A percentile compares a stretch with the other conserved stretches of the same genome.
Evolutionary conservation across 352 stramenopile species (phyloP).

Genomic region (Pythium apleroticum): DNA sequence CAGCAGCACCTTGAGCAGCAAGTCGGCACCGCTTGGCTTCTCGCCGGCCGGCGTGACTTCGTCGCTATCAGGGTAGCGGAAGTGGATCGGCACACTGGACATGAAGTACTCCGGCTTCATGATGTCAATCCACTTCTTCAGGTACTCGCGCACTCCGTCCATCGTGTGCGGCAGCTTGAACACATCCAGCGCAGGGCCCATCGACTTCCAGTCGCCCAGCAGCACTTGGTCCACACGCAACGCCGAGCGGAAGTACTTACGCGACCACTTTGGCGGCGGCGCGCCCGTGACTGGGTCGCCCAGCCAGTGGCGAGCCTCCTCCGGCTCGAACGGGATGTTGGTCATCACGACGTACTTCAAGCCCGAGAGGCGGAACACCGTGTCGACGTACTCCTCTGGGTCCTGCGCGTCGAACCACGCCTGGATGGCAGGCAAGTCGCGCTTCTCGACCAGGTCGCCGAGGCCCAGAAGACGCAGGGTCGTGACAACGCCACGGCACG

Average conservation of each 20-base stretch:
- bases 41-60: conserved; percentile 32
- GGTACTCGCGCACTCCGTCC: conserved; percentile 74
- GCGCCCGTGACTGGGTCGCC: conserved; percentile 40
- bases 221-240: conserved; percentile 92
- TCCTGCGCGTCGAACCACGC: conserved; percentile 80
- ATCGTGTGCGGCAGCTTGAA: conserved; percentile 66
- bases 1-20: conserved; percentile 90
- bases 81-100: conserved; percentile 91
- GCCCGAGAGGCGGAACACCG: conserved; percentile 69
- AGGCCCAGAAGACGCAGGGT: conserved; percentile 84
- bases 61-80: conserved; percentile 53
- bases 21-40: conserved; percentile 43
- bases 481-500: conserved; percentile 89
- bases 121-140: conserved; percentile 91
- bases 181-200: conserved; percentile 61
- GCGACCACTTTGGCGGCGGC: conserved; percentile 47
- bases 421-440: conserved; percentile 85
- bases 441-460: conserved; percentile 46
- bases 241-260: conserved; percentile 86
- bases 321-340: conserved; percentile 90
- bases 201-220: conserved; percentile 76
- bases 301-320: conserved; percentile 58
- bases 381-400: conserved; percentile 65
- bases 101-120: conserved; percentile 95
- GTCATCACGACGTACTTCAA: conserved; percentile 94